Percentiles rank a stretch among this genome's conserved stretches.
phyloP scores from a whole-genome alignment of 1,284 basidiomycete species.

The Pseudozyma pruni region DNA sequence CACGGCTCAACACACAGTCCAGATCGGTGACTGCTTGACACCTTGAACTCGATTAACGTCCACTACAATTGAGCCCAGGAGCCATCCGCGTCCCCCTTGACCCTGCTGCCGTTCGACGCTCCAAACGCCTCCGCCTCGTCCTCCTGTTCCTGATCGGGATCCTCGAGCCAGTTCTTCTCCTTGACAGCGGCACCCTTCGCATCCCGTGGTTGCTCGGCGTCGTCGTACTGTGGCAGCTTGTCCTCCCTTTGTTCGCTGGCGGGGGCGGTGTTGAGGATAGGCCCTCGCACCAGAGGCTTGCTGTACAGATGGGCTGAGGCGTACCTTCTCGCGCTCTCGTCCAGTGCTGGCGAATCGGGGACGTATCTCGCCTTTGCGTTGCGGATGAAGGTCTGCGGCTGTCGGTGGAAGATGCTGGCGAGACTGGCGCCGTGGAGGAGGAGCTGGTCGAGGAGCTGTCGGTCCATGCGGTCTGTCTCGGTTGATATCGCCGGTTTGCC shows the following conservation, averaged over 20 bases:
- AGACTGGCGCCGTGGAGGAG: constrained; percentile 61
- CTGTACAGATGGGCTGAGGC: constrained; percentile 59
- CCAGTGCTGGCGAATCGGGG: constrained; percentile 56
- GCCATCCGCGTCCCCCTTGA: neutral
- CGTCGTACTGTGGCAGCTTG: neutral
- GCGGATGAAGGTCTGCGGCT: constrained; percentile 62
- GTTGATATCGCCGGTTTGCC: constrained; percentile 97
- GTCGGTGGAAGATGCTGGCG: constrained; percentile 61
- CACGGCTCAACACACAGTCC: neutral
- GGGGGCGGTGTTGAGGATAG: constrained; percentile 13
- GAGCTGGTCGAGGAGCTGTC: constrained; percentile 63
- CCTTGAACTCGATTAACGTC: too few species aligned
- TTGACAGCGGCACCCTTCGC: too few species aligned
- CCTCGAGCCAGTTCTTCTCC: too few species aligned
- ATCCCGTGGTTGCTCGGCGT: neutral
- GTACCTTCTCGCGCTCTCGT: constrained; percentile 50
- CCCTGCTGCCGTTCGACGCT: neutral
- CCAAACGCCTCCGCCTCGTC: neutral
- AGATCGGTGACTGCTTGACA: too few species aligned
- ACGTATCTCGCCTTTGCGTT: constrained; percentile 57
- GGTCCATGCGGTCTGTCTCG: constrained; percentile 91
- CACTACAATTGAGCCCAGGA: too few species aligned
- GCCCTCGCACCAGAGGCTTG: constrained; percentile 35
- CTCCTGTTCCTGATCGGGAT: neutral
- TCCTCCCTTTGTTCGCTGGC: neutral